Evolutionary conservation across 345 rosid genomes (phyloP), one percentile per base, ranked within the genome.

Genomic region (Lepidium sativum): DNA sequence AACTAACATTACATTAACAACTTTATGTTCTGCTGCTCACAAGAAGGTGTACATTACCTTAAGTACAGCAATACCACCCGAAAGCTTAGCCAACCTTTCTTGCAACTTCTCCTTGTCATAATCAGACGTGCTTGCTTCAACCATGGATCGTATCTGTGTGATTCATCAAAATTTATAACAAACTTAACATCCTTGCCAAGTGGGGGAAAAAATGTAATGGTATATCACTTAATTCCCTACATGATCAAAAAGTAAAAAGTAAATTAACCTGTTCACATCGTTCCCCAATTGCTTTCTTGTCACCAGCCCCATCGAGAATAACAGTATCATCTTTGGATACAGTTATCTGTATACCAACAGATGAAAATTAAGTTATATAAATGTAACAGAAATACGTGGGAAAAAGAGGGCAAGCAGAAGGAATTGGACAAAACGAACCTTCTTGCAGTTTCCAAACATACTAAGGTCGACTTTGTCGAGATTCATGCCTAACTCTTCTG

Each of bases 261-360:
- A 66, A 4, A 65, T 73, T 10, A 14, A 91, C 97, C 97, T 84
- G 88, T 57, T 90, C 95, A 37, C 97, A 89, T 83, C 97, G 83
- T 70, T 86, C 98, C 63, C 82, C 90, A 43, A 92, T 84, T 62
- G 78, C 9, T 78, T 83, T 82, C 86, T 92, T 92, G 77, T 84
- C 95, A 73, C 99, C 97, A 75, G 84, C 85, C n/a, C 99, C 99
- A 73, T 90, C 99, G 66, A 94, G 97, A 44, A 94, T 32, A 39
- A 94, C 86, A 16, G 87, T 82, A 54, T 88, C 97, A 78, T 90
- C 99, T 70, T 92, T 92, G n/a, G 98, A 92, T 7, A 92, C 69
- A 1, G 89, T 83, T 60, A 84, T 77, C 95, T 89, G 51, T 37
- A n/a, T n/a, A n/a, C n/a, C 37, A 38, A 20, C 61, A 64, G 59